Base-by-base conservation (phyloP, 495 filamentous ascomycete species). In the Xylaria curta region DNA sequence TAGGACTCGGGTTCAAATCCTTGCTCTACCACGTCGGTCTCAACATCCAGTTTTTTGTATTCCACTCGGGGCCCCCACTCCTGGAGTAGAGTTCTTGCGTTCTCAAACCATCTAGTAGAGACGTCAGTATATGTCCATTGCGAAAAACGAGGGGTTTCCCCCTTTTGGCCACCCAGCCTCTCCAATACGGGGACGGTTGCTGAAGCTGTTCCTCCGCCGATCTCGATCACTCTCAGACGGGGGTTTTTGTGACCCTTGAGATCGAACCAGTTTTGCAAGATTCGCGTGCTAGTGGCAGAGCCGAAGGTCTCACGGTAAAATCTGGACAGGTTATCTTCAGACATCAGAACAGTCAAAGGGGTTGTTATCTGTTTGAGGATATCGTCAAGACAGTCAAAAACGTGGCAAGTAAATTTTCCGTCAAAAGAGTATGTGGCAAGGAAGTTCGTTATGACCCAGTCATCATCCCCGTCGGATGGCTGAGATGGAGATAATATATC, bases 101-200 rank as follows among this genome's bases (percentile, higher is more conserved):
- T 78, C 49, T 81, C 79, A 46, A 87, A 86, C 60, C 83, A 85
- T 0, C 78, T 79, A 7, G 80, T 61, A 5, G 83, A 85, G 15
- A 85, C 80, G 66, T 87, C 85, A 0, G 85, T 86, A 63, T 85
- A 87, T n/a, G 64, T 70, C 47, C 80, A 82, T 31, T 65, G 74
- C 10, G 38, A 44, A 19, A 64, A 64, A 17, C 61, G 38, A 47
- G 61, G 61, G 21, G 61, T 44, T 31, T 44, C 61, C 12, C 61
- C 61, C 17, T 47, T 44, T 28, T 47, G 15, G 8, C 40, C 61
- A 12, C 59, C 40, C 21, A 69, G 54, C 2, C 13, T 49, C 36
- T 61, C 42, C 12, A 69, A 54, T 0, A 61, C 42, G n/a, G 53
- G 56, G 6, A 62, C 42, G 0, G 84, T 82, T 0, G 70, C 62